Percentiles rank a stretch among this genome's conserved stretches.
These are phyloP conservation scores for Lippia alba DNA, from an alignment of 305 asterid species.

Conservation along the genomic window DNA sequence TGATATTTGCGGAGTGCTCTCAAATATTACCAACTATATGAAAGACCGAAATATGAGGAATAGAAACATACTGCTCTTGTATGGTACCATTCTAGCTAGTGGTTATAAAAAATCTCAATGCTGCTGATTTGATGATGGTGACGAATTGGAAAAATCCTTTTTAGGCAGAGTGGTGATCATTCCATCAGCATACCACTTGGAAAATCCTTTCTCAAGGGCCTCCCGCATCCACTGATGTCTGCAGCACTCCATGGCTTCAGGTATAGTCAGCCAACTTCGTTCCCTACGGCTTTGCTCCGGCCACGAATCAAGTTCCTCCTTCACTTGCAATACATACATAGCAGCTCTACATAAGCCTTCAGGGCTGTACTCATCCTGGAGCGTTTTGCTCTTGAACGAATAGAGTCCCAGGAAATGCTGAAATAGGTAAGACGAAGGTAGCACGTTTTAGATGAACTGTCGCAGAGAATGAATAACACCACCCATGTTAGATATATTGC, in stretches of 20 bases:
- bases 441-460: no score
- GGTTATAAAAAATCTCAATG: conserved; percentile 27
- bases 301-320: conserved; percentile 84
- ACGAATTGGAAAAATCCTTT: conserved; percentile 39
- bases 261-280: conserved; percentile 77
- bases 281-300: conserved; percentile 75
- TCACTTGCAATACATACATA: conserved; percentile 83
- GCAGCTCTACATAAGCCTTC: conserved; percentile 92
- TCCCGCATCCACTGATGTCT: conserved; percentile 88
- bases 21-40: conserved; percentile 33
- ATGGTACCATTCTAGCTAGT: no score
- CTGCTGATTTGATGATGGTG: conserved; percentile 22
- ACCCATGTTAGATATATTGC: background rate
- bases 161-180: conserved; percentile 59
- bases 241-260: conserved; percentile 70
- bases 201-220: conserved; percentile 77
- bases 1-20: conserved; percentile 23
- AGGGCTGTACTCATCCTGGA: conserved; percentile 78
- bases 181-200: conserved; percentile 72
- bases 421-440: conserved; percentile 16
- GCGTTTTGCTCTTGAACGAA: conserved; percentile 86
- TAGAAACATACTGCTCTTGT: conserved; percentile 31
- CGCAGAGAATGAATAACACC: background rate
- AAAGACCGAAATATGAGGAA: conserved; percentile 2
- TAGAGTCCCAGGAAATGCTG: conserved; percentile 87